Base-by-base conservation (phyloP, 106 monocot genomes). In the Dactylorhiza incarnata region DNA sequence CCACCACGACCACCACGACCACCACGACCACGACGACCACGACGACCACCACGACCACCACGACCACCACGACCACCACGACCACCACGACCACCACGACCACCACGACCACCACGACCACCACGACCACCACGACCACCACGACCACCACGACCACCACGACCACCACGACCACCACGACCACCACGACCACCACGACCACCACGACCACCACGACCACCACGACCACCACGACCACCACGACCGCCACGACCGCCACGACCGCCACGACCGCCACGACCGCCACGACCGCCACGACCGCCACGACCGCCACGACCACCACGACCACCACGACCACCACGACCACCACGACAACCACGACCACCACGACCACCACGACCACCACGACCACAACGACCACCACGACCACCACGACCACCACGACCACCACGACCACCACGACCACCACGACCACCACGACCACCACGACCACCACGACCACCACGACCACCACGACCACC, bases 21-120 rank as follows among this genome's bases (percentile, higher is more conserved):
- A 65, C 63, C 22, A 65, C 63, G 17, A 65, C 63, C 63, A 65
- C 63, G 17, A 65, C 63, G 13, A 65, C 63, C 22, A 65, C 63
- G 7, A 65, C 63, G 13, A 65, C 63, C 19, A 65, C 63, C 22
- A 65, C 63, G 13, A 65, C 63, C 63, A 65, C 63, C 22, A 65
- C 63, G 15, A 65, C 63, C 22, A 65, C 63, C 63, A 65, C 63
- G 13, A 65, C 63, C 19, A 8, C 7, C 63, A 10, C 7, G 7
- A 8, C 7, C 63, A n/a, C 7, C 19, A 8, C 7, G 17, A 65
- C 7, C 19, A 8, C 7, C 19, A 10, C 7, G 7, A 6, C 7
- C 15, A 8, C 6, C 15, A n/a, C 63, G 13, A 65, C 63, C 22
- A 65, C 63, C 22, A 65, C 63, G 13, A 65, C 63, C 22, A 65